A percentile compares a stretch with the other conserved stretches of the same genome.
Conservation (phyloP, 2,329 filamentous ascomycete genomes). For the Aspergillus fumigatus region DNA sequence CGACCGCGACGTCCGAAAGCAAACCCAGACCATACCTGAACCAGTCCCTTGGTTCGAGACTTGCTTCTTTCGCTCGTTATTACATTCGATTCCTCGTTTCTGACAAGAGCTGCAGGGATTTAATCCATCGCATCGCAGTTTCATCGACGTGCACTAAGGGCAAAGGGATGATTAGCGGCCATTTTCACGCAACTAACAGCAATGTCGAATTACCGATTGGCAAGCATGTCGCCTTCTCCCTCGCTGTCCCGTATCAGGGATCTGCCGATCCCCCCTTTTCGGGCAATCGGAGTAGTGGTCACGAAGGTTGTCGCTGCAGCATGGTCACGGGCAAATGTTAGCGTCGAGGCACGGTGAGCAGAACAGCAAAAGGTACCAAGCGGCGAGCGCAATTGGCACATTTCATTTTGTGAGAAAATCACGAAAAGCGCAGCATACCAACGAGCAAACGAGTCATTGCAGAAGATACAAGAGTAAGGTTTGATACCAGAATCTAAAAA, state of each 20-base stretch:
- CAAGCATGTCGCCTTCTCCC: conserved; percentile 46
- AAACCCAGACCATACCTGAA: conserved; percentile 14
- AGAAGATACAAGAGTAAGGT: conserved; percentile 45
- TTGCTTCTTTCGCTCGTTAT: conserved; percentile 26
- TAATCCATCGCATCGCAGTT: conserved; percentile 44
- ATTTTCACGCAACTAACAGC: background rate
- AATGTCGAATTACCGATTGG: conserved; percentile 35
- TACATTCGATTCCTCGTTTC: conserved; percentile 41
- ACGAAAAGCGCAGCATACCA: conserved; percentile 30
- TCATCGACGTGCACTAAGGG: conserved; percentile 43
- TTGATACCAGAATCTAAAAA: conserved; percentile 44
- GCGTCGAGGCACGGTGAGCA: background rate
- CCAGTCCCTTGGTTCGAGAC: conserved; percentile 10
- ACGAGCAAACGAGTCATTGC: conserved; percentile 42
- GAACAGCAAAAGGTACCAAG: background rate
- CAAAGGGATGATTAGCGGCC: background rate
- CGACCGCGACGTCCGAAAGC: background rate
- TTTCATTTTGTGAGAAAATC: background rate
- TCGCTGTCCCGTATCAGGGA: conserved; percentile 44
- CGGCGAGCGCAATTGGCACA: background rate
- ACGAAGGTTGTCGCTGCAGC: conserved; percentile 42
- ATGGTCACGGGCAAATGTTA: background rate
- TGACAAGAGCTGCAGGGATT: conserved; percentile 42
- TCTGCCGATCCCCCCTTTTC: conserved; percentile 38
- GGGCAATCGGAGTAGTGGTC: conserved; percentile 43